Evolutionary conservation across 164 flowering plant genomes (phyloP).

Genomic region (Magnolia officinalis): DNA sequence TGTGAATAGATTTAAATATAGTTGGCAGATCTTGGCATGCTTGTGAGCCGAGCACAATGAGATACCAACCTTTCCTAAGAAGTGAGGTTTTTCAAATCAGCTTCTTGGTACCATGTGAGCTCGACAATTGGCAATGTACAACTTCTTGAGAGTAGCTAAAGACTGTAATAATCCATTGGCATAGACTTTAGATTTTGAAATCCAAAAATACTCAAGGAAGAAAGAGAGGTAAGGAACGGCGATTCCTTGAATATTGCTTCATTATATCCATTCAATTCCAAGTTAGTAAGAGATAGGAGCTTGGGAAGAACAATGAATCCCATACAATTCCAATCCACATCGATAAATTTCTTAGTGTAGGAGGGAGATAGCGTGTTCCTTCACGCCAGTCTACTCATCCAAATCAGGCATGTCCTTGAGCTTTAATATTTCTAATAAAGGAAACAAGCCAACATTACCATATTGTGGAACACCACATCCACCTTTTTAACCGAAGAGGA

Average conservation of each 20-base stretch:
- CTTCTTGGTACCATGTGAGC: not conserved
- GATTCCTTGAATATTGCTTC: not conserved
- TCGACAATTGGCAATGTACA: not conserved
- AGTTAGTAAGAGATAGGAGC: not conserved
- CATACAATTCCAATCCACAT: no score
- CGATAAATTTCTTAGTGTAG: not conserved
- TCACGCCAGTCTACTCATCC: not conserved
- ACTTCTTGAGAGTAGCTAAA: not conserved
- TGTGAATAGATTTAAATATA: not conserved
- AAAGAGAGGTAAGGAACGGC: not conserved
- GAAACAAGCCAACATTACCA: not conserved
- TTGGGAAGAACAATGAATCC: not conserved
- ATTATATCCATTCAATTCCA: not conserved
- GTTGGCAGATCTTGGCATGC: not conserved
- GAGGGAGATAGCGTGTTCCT: not conserved
- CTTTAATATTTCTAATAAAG: constrained; percentile 4
- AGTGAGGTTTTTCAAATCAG: not conserved
- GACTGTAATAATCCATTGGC: not conserved
- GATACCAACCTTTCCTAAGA: not conserved
- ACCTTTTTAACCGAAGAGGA: not conserved
- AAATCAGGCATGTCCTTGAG: not conserved
- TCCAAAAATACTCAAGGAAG: not conserved
- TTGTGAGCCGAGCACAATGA: not conserved
- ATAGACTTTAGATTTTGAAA: not conserved
- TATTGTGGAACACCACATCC: not conserved